Conservation (phyloP, 2,329 filamentous ascomycete genomes). For the Penicillium sp. region DNA sequence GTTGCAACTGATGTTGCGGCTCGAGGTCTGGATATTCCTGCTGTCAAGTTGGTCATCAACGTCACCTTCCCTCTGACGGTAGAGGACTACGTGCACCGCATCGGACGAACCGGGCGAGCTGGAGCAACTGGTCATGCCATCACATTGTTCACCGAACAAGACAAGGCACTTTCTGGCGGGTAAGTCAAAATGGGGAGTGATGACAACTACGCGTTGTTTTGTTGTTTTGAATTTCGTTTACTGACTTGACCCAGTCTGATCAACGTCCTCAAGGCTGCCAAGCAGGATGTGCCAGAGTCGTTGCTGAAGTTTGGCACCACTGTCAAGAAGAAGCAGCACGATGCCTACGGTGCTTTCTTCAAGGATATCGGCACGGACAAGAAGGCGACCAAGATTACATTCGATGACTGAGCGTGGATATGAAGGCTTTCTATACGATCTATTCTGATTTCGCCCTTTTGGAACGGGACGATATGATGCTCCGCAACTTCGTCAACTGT, state of each 20-base stretch:
- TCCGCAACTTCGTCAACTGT: slow-evolving; percentile 27
- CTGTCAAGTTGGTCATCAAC: slow-evolving; percentile 93
- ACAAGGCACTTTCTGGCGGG: slow-evolving; percentile 88
- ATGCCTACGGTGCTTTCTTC: slow-evolving; percentile 92
- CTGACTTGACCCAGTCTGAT: slow-evolving; percentile 64
- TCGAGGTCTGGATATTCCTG: slow-evolving; percentile 83
- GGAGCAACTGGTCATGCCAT: slow-evolving; percentile 87
- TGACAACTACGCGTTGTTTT: slow-evolving; percentile 31
- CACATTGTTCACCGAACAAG: slow-evolving; percentile 91
- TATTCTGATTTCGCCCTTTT: slow-evolving; percentile 26
- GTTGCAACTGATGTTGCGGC: slow-evolving; percentile 68
- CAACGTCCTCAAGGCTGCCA: slow-evolving; percentile 92
- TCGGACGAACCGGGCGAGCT: slow-evolving; percentile 89
- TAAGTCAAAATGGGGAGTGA: slow-evolving; percentile 54
- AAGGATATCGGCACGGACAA: slow-evolving; percentile 84
- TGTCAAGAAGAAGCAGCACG: slow-evolving; percentile 98
- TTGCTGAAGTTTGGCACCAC: slow-evolving; percentile 95
- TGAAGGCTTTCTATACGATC: background rate
- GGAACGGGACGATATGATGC: slow-evolving; percentile 20
- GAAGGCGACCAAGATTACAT: slow-evolving; percentile 88
- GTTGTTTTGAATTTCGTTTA: background rate
- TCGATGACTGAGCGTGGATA: slow-evolving; percentile 59
- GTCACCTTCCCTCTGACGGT: slow-evolving; percentile 93
- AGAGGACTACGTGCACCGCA: slow-evolving; percentile 96
- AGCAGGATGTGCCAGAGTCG: slow-evolving; percentile 85